Evolutionary conservation across 257 asterid genomes (phyloP).

Genomic region (Solanum acaule): DNA sequence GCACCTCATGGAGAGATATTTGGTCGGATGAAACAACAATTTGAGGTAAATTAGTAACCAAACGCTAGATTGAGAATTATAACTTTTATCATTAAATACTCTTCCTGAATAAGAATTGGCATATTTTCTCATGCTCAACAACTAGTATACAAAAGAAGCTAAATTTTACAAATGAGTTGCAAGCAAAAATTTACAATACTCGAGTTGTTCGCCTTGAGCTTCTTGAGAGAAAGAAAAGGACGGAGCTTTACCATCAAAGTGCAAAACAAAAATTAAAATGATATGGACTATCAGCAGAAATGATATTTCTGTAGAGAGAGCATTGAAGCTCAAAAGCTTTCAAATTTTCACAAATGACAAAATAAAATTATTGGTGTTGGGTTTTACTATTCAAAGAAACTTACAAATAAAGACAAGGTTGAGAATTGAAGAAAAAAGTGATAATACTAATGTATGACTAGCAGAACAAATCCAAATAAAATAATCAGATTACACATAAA

Average conservation of each 20-base stretch:
- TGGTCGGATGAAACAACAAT: too few relatives aligned
- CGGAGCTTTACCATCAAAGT: not conserved
- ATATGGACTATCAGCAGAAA: not conserved
- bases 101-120: not conserved
- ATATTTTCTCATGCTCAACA: slow-evolving; percentile 43
- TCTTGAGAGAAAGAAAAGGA: not conserved
- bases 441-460: not conserved
- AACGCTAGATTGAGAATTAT: too few relatives aligned
- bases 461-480: not conserved
- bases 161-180: not conserved
- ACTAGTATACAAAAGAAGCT: not conserved
- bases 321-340: not conserved
- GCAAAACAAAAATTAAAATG: not conserved
- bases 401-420: not conserved
- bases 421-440: not conserved
- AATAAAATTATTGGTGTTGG: not conserved
- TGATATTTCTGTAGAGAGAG: not conserved
- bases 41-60: too few relatives aligned
- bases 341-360: not conserved
- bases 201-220: not conserved
- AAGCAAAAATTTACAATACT: not conserved
- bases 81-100: too few relatives aligned
- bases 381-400: not conserved
- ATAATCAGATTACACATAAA: not conserved
- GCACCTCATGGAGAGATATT: too few relatives aligned